A percentile compares a stretch with the other conserved stretches of the same genome.
phyloP scores from a whole-genome alignment of 495 filamentous ascomycete genomes.

The Talaromyces liani region DNA sequence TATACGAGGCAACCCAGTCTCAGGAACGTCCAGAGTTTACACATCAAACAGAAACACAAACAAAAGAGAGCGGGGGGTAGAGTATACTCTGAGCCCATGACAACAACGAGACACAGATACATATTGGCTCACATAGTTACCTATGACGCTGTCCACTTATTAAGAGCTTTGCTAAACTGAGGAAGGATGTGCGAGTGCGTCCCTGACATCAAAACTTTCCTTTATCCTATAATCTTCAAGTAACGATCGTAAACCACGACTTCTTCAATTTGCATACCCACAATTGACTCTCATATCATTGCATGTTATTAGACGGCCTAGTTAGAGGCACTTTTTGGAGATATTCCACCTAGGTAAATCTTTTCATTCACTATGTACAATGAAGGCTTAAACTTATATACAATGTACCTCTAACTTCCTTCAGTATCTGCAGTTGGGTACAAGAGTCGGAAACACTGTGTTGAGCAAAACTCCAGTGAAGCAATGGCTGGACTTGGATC shows the following conservation, averaged over 20 bases:
- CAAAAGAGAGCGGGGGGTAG: no score
- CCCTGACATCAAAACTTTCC: background rate
- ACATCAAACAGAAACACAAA: no score
- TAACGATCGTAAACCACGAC: background rate
- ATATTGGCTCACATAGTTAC: no score
- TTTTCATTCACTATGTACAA: background rate
- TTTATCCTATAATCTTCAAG: background rate
- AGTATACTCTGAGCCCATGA: no score
- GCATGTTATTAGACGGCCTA: background rate
- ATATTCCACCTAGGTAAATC: background rate
- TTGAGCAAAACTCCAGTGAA: background rate
- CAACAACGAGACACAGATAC: no score
- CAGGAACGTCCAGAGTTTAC: background rate
- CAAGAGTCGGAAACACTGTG: background rate
- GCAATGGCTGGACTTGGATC: background rate
- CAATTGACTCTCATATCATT: background rate
- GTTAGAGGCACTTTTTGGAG: background rate
- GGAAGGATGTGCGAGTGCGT: no score
- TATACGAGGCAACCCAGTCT: slow-evolving; percentile 18
- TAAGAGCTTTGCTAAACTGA: no score
- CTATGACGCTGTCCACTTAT: no score
- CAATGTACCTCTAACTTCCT: background rate
- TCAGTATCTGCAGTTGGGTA: background rate
- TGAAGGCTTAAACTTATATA: background rate
- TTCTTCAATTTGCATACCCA: background rate